A percentile compares a stretch with the other conserved stretches of the same genome.
Evolutionary conservation across 108 stramenopile species (phyloP).

Genomic region (Discostella pseudostelligera): DNA sequence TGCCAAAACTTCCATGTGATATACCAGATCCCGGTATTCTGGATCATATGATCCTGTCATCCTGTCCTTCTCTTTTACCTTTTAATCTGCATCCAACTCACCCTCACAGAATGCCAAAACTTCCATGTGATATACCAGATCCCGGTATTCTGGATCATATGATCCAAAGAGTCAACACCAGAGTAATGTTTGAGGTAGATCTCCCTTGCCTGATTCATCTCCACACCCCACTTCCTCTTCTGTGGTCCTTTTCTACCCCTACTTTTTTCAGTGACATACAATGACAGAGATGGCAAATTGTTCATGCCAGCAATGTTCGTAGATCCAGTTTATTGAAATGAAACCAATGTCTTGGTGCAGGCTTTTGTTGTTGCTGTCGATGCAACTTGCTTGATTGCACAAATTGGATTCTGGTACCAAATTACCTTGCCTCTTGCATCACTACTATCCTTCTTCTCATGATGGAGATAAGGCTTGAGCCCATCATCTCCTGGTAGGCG

Average conservation of each 20-base stretch:
- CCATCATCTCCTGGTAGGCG: background rate
- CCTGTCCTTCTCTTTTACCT: background rate
- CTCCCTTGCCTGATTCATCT: background rate
- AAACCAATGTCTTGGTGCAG: background rate
- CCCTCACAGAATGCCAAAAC: constrained; percentile 12
- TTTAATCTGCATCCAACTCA: background rate
- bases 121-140: background rate
- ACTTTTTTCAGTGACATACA: background rate
- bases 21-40: background rate
- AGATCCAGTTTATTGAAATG: background rate
- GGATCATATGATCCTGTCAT: background rate
- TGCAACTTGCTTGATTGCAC: background rate
- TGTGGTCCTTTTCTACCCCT: background rate
- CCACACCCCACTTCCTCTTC: background rate
- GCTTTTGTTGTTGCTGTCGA: background rate
- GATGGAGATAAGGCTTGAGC: background rate
- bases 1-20: constrained; percentile 11
- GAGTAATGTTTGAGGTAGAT: background rate
- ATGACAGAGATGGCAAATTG: background rate
- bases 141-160: background rate
- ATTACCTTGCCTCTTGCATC: background rate
- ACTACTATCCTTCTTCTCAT: background rate
- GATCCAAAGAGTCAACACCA: background rate
- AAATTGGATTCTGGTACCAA: background rate
- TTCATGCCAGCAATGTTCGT: background rate